phyloP scores from a whole-genome alignment of 306 rosid genomes.

The Dryas octopetala region DNA sequence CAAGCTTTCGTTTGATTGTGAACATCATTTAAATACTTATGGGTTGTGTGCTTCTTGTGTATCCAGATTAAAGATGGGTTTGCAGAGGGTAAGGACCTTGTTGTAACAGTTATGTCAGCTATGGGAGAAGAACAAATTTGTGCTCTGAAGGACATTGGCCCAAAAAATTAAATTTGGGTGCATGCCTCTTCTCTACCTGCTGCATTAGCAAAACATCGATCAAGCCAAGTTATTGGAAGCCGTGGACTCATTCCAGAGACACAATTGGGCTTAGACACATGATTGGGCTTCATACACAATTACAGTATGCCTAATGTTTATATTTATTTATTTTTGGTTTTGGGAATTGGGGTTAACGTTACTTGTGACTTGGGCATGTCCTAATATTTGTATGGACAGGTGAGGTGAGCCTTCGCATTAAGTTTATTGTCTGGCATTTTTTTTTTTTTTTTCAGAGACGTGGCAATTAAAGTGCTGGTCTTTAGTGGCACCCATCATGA shows the following conservation, averaged over 20 bases:
- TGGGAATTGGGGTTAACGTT: no score
- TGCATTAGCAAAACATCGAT: neutral
- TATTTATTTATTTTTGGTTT: no score
- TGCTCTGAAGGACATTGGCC: constrained; percentile 43
- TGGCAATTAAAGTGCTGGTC: no score
- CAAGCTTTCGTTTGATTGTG: neutral
- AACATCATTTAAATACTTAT: neutral
- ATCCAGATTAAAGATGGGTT: constrained; percentile 32
- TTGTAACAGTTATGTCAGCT: neutral
- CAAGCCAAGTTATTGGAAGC: constrained; percentile 5
- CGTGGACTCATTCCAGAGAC: neutral
- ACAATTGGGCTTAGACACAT: neutral
- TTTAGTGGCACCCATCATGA: no score
- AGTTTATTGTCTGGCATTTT: no score
- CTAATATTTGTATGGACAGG: no score
- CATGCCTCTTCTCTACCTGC: neutral
- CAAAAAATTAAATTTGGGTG: constrained; percentile 15
- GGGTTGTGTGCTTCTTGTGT: neutral
- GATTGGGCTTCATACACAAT: no score
- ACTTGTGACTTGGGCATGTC: no score
- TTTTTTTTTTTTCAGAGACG: no score
- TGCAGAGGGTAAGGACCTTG: constrained; percentile 38
- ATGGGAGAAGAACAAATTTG: constrained; percentile 35
- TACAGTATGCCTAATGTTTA: no score
- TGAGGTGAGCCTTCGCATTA: no score